Evolutionary conservation across 495 filamentous ascomycete genomes (phyloP).

Genomic region (Penicillium chermesinum): DNA sequence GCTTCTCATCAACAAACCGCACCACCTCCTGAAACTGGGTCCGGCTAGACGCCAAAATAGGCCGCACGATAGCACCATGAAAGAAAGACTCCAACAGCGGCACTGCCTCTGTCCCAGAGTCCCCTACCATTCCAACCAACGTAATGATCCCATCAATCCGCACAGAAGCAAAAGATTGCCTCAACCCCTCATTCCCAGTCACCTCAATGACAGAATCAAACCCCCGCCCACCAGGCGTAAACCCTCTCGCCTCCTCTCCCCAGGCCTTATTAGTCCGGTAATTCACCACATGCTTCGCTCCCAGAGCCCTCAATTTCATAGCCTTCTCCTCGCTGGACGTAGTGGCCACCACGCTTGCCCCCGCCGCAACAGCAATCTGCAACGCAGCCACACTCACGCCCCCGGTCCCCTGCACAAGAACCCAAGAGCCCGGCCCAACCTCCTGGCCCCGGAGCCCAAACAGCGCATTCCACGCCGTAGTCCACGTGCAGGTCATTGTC

Average conservation of each 20-base stretch:
- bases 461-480: conserved; percentile 37
- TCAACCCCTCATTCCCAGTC: conserved; percentile 49
- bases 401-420: conserved; percentile 62
- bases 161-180: conserved; percentile 54
- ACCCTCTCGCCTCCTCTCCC: conserved; percentile 50
- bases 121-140: conserved; percentile 48
- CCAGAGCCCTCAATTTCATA: conserved; percentile 24
- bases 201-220: conserved; percentile 63
- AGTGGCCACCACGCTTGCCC: conserved; percentile 36
- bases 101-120: conserved; percentile 15
- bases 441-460: conserved; percentile 31
- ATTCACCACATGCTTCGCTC: conserved; percentile 49
- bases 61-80: conserved; percentile 26
- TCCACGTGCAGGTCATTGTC: conserved; percentile 44
- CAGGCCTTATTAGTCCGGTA: conserved; percentile 55
- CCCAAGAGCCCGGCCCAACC: conserved; percentile 51
- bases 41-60: conserved; percentile 46
- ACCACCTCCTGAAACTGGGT: conserved; percentile 53
- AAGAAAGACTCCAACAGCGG: conserved; percentile 36
- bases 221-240: conserved; percentile 34
- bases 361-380: conserved; percentile 30
- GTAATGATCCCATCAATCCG: conserved; percentile 55
- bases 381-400: conserved; percentile 58
- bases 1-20: conserved; percentile 48
- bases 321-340: conserved; percentile 32